Base-by-base conservation (phyloP, 140 eudicot genomes). In the Senecio squalidus region DNA sequence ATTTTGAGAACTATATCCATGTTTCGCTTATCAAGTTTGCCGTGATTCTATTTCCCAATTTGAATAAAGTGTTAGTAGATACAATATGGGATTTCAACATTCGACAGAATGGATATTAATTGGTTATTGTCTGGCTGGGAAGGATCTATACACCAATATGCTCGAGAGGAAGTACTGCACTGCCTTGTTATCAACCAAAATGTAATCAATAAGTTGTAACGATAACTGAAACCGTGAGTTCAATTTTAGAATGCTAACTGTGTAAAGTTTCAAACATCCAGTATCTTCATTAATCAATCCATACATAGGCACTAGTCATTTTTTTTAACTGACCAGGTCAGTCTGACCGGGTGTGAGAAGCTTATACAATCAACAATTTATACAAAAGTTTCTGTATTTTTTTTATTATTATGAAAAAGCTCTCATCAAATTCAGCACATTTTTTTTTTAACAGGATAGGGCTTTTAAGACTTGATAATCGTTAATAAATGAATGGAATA, bases 1-100 rank as follows among this genome's bases (percentile, higher is more conserved):
- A 6, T 22, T 21, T 48, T 22, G 2, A 23, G 11, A 27, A 65
- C 2, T 20, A 18, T 63, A 22, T 31, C 33, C 31, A 18, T 0
- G 7, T 28, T 47, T 48, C 46, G 46, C 57, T 17, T 30, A 62
- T 62, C 47, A 62, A 48, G 22, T 47, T 63, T 34, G 27, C 4
- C 41, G 9, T 9, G 27, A 3, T 22, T 16, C 9, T 33, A 17
- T 26, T 64, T 64, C 30, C 38, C 9, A 31, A 38, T 23, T n/a
- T 23, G 60, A 23, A 16, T 33, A 9, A 17, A 36, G 52, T 30
- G 3, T 9, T 36, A 6, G 14, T 8, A 36, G 41, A 36, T 36
- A 3, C 9, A 36, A 6, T 30, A 3, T n/a, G n/a, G n/a, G n/a
- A 36, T 36, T 36, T 36, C 6, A 20, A n/a, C 23, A 52, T 52